Evolutionary conservation across 371 early-diverging fungal genomes (phyloP).

Genomic region (Mucor velutinosus): DNA sequence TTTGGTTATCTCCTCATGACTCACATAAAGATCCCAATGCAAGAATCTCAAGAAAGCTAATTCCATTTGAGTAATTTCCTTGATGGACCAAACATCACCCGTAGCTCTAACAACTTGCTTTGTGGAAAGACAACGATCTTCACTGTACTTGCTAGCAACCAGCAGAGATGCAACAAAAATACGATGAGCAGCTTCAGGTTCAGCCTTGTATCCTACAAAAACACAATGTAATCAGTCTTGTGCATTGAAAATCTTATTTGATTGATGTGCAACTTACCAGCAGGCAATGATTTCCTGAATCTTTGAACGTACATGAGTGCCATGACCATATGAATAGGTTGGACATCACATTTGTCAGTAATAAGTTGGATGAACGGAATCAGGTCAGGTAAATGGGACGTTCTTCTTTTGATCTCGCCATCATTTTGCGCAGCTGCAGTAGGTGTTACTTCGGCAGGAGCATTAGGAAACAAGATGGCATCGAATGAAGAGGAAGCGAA

Average conservation of each 20-base stretch:
- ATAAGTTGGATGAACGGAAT: constrained; percentile 50
- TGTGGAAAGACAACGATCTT: constrained; percentile 48
- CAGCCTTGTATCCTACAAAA: constrained; percentile 40
- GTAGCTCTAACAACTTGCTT: constrained; percentile 50
- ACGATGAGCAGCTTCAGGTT: constrained; percentile 54
- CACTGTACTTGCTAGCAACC: constrained; percentile 51
- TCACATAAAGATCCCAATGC: constrained; percentile 48
- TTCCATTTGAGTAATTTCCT: constrained; percentile 56
- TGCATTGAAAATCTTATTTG: not conserved
- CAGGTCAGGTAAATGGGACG: constrained; percentile 43
- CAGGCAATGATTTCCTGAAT: constrained; percentile 42
- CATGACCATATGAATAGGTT: constrained; percentile 47
- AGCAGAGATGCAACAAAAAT: constrained; percentile 52
- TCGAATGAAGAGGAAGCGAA: constrained; percentile 54
- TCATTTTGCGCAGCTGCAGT: not conserved
- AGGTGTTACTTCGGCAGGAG: not conserved
- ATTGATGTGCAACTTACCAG: constrained; percentile 23
- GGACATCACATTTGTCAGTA: constrained; percentile 50
- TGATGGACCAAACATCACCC: constrained; percentile 56
- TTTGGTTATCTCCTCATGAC: constrained; percentile 36
- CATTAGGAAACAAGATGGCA: constrained; percentile 41
- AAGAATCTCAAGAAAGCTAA: constrained; percentile 49
- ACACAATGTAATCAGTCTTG: not conserved
- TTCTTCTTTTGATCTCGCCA: constrained; percentile 25
- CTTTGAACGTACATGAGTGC: constrained; percentile 55